Base-by-base conservation (phyloP, 2,329 filamentous ascomycete species). In the Pseudocercospora musae region DNA sequence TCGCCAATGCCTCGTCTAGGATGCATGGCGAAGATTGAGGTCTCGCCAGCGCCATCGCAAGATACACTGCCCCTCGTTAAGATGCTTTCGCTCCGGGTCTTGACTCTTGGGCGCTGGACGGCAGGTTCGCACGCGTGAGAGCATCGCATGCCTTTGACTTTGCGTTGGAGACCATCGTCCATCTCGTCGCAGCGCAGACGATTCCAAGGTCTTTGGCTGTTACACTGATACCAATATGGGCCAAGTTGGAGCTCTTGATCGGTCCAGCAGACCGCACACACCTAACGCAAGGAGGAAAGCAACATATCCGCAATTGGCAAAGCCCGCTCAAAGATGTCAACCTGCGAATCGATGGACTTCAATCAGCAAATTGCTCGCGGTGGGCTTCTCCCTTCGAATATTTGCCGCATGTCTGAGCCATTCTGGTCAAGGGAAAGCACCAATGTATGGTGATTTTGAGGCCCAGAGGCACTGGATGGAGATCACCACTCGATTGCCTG, bases 401-500 rank as follows among this genome's bases (percentile, higher is more conserved):
- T 88, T 90, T 27, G 89, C 91, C 54, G 90, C 92, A 21, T 81
- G 97, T 46, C 97, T 95, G 91, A 91, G 91, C 60, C 96, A 98
- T 76, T 98, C 94, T 71, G 94, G 93, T 62, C 90, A 88, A 72
- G 81, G 88, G 63, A 86, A 85, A 64, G 92, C 93, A 40, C 94
- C 95, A 5, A 92, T 96, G 86, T 90, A 92, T 73, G 95, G 95
- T 68, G 95, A 99, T 77, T 98, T 96, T 78, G 95, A 99, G 80
- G 95, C 95, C 3, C 95, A 99, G 77, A 82, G 95, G 70, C 95
- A 99, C 77, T 99, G 95, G 95, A 96, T 98, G 93, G 95, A 98
- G 74, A 82, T 98, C 67, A 97, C 94, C 2, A 90, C 86, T 8
- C 87, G 96, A 62, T 81, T 98, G 1, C 95, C 95, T 13, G 83